phyloP scores from a whole-genome alignment of 768 basidiomycete species.

The Phaeolepiota aurea region DNA sequence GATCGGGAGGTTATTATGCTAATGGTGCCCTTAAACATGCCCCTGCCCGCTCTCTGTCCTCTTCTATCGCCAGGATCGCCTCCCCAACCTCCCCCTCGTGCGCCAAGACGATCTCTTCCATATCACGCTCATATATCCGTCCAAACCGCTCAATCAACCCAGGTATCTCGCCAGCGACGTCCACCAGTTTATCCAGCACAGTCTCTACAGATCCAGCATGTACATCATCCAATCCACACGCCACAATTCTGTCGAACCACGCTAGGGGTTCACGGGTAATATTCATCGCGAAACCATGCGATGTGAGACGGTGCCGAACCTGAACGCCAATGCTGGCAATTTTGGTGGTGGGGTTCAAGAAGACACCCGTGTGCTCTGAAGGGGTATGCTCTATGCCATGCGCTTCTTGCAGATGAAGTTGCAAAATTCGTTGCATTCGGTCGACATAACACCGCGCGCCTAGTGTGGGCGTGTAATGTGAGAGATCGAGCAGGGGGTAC shows the following conservation, averaged over 20 bases:
- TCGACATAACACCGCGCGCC: constrained; percentile 80
- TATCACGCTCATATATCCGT: constrained; percentile 36
- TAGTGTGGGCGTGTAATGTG: constrained; percentile 63
- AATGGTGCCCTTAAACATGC: constrained; percentile 27
- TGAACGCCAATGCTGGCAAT: constrained; percentile 96
- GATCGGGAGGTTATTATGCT: no score
- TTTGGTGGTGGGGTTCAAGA: constrained; percentile 73
- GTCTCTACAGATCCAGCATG: constrained; percentile 61
- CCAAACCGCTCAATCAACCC: constrained; percentile 43
- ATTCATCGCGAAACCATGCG: constrained; percentile 93
- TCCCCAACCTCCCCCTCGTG: constrained; percentile 38
- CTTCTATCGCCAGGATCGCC: constrained; percentile 38
- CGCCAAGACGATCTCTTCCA: constrained; percentile 32
- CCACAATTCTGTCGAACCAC: constrained; percentile 87
- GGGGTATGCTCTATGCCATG: constrained; percentile 51
- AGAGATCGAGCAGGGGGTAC: constrained; percentile 88
- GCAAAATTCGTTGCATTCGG: constrained; percentile 65
- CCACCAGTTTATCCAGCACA: constrained; percentile 27
- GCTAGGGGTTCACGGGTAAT: constrained; percentile 68
- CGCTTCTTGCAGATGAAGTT: constrained; percentile 47
- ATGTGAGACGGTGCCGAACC: constrained; percentile 88
- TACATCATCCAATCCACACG: constrained; percentile 85
- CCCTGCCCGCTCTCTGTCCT: constrained; percentile 31
- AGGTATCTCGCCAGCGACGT: constrained; percentile 42
- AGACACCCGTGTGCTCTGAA: constrained; percentile 87